phyloP scores from a whole-genome alignment of 2,329 filamentous ascomycete genomes.

The Lecanicillium sp. region DNA sequence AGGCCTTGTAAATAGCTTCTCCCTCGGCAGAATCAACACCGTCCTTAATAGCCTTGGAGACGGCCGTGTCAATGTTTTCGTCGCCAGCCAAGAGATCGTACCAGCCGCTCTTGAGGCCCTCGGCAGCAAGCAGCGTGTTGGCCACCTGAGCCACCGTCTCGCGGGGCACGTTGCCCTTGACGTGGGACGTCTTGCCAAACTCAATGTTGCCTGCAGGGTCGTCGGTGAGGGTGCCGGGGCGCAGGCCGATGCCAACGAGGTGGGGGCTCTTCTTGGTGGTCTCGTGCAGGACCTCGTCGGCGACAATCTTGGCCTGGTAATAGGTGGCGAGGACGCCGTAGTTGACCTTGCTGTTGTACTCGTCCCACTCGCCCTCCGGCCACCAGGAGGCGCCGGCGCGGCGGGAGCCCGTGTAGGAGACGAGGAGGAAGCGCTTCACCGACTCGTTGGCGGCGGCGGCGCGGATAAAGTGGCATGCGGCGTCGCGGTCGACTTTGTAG shows the following conservation, averaged over 20 bases:
- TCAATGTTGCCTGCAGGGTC: conserved; percentile 39
- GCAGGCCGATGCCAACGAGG: conserved; percentile 44
- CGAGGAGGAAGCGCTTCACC: conserved; percentile 55
- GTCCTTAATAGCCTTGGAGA: conserved; percentile 40
- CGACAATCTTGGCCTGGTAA: conserved; percentile 52
- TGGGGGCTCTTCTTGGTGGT: conserved; percentile 31
- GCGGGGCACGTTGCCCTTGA: conserved; percentile 38
- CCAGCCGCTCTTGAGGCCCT: conserved; percentile 41
- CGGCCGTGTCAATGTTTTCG: conserved; percentile 38
- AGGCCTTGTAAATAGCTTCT: conserved; percentile 30
- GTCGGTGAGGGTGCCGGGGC: conserved; percentile 42
- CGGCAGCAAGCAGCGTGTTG: conserved; percentile 44
- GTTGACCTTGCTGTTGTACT: conserved; percentile 33
- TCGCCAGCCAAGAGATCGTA: conserved; percentile 48
- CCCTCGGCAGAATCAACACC: conserved; percentile 46
- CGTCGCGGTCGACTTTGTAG: conserved; percentile 53
- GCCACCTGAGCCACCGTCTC: conserved; percentile 53
- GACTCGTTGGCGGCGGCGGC: conserved; percentile 46
- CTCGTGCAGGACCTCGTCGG: conserved; percentile 49
- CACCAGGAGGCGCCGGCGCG: conserved; percentile 47
- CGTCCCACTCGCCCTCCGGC: conserved; percentile 40
- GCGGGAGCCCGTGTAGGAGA: conserved; percentile 54
- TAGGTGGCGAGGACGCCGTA: conserved; percentile 39
- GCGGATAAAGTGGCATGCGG: conserved; percentile 54
- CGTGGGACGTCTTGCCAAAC: conserved; percentile 35